Conservation (phyloP, 2,329 filamentous ascomycete genomes). For the Aspergillus awamori region DNA sequence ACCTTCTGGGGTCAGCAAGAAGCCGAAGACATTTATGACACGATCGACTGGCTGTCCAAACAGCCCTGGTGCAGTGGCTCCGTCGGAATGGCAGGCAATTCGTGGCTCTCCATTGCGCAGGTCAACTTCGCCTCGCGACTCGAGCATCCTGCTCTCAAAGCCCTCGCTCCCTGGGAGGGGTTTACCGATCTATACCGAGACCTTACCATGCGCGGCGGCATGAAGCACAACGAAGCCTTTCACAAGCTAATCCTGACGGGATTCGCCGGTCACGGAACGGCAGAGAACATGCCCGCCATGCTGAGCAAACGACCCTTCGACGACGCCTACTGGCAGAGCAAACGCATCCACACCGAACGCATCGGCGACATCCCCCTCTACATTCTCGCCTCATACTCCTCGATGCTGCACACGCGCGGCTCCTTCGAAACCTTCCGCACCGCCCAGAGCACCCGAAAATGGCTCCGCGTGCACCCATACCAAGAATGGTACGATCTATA, state of each 20-base stretch:
- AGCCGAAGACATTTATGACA: slow-evolving; percentile 31
- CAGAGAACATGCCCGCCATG: slow-evolving; percentile 20
- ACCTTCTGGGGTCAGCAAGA: slow-evolving; percentile 29
- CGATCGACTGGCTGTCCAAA: slow-evolving; percentile 24
- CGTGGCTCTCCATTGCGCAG: slow-evolving; percentile 20
- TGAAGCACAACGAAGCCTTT: slow-evolving; percentile 20
- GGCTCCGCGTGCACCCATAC: slow-evolving; percentile 19
- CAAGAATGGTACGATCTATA: slow-evolving; percentile 16
- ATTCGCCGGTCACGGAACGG: slow-evolving; percentile 14
- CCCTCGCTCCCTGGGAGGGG: slow-evolving; percentile 28
- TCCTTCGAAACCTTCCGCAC: slow-evolving; percentile 25
- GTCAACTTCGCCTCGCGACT: slow-evolving; percentile 18
- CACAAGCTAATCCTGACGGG: slow-evolving; percentile 16
- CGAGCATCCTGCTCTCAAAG: slow-evolving; percentile 22
- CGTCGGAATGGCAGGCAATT: slow-evolving; percentile 25
- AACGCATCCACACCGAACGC: slow-evolving; percentile 21
- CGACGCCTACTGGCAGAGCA: slow-evolving; percentile 30
- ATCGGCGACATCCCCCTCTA: slow-evolving; percentile 29
- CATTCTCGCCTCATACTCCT: slow-evolving; percentile 28
- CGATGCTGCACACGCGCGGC: slow-evolving; percentile 25
- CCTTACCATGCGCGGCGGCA: slow-evolving; percentile 21
- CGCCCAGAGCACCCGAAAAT: slow-evolving; percentile 20
- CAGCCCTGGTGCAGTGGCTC: slow-evolving; percentile 29
- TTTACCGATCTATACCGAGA: slow-evolving; percentile 23
- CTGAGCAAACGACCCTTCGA: slow-evolving; percentile 18